Evolutionary conservation across 139 green algal species (phyloP), one percentile per base, ranked within the genome.

Genomic region (Chlamydomonas sp.): DNA sequence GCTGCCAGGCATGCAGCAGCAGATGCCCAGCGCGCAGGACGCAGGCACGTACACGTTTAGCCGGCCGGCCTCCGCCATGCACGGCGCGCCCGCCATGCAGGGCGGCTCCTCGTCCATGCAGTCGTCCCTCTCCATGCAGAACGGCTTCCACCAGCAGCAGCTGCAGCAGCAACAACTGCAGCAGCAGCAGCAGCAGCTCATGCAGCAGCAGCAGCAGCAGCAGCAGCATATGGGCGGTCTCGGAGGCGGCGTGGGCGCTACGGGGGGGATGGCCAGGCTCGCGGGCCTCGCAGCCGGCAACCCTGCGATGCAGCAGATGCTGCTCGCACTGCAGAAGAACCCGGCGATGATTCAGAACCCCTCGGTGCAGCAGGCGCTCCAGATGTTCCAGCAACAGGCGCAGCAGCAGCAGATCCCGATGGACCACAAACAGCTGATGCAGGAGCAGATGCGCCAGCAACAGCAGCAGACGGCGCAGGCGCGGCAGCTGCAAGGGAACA

Each of bases 321-420:
- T 50, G 39, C 39, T 50, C 10, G 39, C 39, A 50, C 39, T n/a
- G 39, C 39, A 13, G 10, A 50, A 64, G 26, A 57, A 57, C 16
- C 47, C 16, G 47, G 16, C 22, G 22, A 22, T 36, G 8, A 8
- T 10, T 22, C 54, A 64, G 54, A 22, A 64, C 24, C 54, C 30
- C 22, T 26, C 22, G 54, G 24, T 36, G 54, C 22, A 64, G 24
- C 54, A 64, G 54, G 26, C 26, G 54, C 54, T 36, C 24, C 54
- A 64, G 10, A 30, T 36, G 10, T 36, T 64, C 20, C 54, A 64
- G 26, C 30, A 64, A 10, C 54, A 64, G 26, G 20, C 34, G 29
- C 65, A 72, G 47, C 65, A 48, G 66, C 66, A 49, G 48, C 37
- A 61, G 66, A 48, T 61, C n/a, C 8, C 35, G 34, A 35, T 5